Conservation (phyloP, 2,329 filamentous ascomycete genomes). For the Monosporascus sp. region DNA sequence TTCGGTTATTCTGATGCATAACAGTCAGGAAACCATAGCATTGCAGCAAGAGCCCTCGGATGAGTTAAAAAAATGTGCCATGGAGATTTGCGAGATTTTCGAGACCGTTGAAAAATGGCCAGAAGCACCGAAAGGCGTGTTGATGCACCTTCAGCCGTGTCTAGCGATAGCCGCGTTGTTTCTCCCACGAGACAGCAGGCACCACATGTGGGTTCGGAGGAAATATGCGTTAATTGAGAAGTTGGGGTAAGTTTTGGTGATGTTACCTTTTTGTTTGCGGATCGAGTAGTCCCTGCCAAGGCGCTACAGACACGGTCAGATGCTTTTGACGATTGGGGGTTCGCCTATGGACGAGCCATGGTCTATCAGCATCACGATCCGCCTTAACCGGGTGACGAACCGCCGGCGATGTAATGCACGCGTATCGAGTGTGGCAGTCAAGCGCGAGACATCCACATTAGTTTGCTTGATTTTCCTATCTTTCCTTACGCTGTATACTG, state of each 20-base stretch:
- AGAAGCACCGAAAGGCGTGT: slow-evolving; percentile 60
- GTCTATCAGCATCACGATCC: too few relatives aligned
- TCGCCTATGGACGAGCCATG: too few relatives aligned
- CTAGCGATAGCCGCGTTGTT: slow-evolving; percentile 74
- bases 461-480: too few relatives aligned
- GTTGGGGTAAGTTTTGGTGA: slow-evolving; percentile 58
- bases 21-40: slow-evolving; percentile 61
- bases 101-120: slow-evolving; percentile 73
- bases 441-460: too few relatives aligned
- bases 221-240: slow-evolving; percentile 76
- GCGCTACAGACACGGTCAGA: too few relatives aligned
- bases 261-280: neutral
- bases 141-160: slow-evolving; percentile 69
- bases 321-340: too few relatives aligned
- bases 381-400: too few relatives aligned
- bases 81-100: slow-evolving; percentile 70
- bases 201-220: slow-evolving; percentile 72
- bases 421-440: too few relatives aligned
- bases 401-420: too few relatives aligned
- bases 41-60: slow-evolving; percentile 43
- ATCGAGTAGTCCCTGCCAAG: too few relatives aligned
- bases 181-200: slow-evolving; percentile 65
- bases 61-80: slow-evolving; percentile 57
- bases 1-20: slow-evolving; percentile 74
- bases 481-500: too few relatives aligned